Base-by-base conservation (phyloP, 768 basidiomycete species). In the Sutorius australiensis region DNA sequence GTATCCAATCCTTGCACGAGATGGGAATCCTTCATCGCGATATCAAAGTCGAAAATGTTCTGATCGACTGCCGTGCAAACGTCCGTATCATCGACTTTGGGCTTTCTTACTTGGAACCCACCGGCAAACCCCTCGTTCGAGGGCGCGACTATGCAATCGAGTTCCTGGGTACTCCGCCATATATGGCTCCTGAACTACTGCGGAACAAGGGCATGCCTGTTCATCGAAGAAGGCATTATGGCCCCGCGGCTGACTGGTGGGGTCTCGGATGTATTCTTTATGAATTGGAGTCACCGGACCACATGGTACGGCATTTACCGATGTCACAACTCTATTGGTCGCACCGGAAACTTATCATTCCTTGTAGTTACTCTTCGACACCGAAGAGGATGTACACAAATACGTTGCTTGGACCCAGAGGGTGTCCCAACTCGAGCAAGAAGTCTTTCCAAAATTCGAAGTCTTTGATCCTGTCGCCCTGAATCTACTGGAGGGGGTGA, bases 11-110 rank as follows among this genome's bases (percentile, higher is more conserved):
- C 38, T 66, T 88, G 38, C 84, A 87, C 57, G 67, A 67, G 24
- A 76, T 82, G 64, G 83, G 83, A 39, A 79, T 87, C 49, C 77
- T 87, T 31, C 84, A 87, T 65, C 77, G 84, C 13, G 84, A 87
- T 55, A 76, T 89, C 51, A 87, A 88, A 61, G 77, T 83, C 3
- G 82, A 82, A 70, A 87, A 88, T 54, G 76, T 89, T 39, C 75
- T 88, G n/a, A 72, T 87, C 46, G 77, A 77, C 54, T 55, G 52
- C 7, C 62, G 60, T 5, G 68, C 68, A 45, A 76, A 77, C 34
- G 59, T 77, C 19, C 70, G 71, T 24, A 74, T 78, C 16, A 62
- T 71, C 3, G 77, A 77, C 50, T 75, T 79, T 42, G 77, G 74
- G 3, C 65, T 71, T 9, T 64, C 73, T 5, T 69, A 68, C 32